These are phyloP conservation scores for Aegilops umbellulata DNA, from an alignment of 176 grass and related monocot genomes.

Conservation along the genomic window DNA sequence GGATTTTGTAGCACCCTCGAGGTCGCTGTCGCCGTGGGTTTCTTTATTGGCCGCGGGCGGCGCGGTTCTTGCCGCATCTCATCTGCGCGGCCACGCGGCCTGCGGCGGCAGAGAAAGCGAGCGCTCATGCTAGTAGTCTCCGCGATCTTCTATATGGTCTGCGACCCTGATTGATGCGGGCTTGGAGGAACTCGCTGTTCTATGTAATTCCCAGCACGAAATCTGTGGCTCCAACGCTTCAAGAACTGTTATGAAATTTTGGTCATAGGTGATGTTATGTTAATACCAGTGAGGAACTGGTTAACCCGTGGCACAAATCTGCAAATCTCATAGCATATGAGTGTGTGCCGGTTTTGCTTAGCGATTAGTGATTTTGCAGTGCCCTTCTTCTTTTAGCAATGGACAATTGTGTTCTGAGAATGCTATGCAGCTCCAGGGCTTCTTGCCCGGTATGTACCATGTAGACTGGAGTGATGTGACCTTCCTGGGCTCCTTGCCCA, in stretches of 20 bases:
- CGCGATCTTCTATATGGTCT: not conserved
- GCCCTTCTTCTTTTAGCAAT: not conserved
- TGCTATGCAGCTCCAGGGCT: not conserved
- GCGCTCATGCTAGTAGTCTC: not conserved
- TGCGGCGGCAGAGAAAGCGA: not conserved
- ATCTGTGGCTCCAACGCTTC: not conserved
- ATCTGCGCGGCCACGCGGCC: not conserved
- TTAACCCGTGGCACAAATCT: not conserved
- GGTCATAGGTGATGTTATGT: not conserved
- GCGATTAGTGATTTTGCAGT: not conserved
- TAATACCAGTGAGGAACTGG: not conserved
- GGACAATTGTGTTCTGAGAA: not conserved
- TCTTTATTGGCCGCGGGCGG: constrained; percentile 1
- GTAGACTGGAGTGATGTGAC: not conserved
- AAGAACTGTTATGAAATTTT: not conserved
- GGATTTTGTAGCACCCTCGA: constrained; percentile 4
- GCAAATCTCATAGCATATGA: not conserved
- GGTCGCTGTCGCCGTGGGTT: constrained; percentile 26
- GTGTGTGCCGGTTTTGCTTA: not conserved
- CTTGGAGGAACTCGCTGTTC: too few relatives aligned
- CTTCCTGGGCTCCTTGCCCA: not conserved
- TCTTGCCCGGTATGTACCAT: too few relatives aligned
- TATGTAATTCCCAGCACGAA: not conserved
- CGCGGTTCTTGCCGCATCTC: not conserved
- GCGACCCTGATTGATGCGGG: not conserved